phyloP scores from a whole-genome alignment of 805 yeast genomes.

The Yamadazyma sp. region DNA sequence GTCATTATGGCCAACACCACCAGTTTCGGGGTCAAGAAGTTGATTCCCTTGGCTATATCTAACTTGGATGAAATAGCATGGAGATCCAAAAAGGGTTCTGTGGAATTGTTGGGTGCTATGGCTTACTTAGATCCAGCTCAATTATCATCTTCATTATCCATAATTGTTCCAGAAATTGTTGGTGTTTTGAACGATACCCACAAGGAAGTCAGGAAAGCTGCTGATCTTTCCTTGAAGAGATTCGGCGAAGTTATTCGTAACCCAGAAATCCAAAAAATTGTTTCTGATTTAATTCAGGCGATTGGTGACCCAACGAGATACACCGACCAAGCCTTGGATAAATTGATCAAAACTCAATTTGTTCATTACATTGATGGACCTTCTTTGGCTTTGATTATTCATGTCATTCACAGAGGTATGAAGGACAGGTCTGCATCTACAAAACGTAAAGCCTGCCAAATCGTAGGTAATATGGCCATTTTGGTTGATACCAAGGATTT shows the following conservation, averaged over 20 bases:
- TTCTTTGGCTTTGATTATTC: conserved; percentile 89
- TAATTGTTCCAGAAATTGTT: conserved; percentile 94
- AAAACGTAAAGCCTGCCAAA: conserved; percentile 92
- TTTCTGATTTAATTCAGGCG: conserved; percentile 83
- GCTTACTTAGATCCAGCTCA: conserved; percentile 96
- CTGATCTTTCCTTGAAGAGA: conserved; percentile 80
- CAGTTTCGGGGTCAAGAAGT: conserved; percentile 83
- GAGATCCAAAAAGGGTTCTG: conserved; percentile 97
- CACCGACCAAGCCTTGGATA: conserved; percentile 85
- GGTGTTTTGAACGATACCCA: conserved; percentile 93
- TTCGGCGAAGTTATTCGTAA: conserved; percentile 97
- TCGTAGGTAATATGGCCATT: conserved; percentile 98
- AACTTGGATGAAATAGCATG: conserved; percentile 88
- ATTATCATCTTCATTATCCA: conserved; percentile 81
- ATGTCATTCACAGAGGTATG: conserved; percentile 94
- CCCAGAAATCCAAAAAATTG: conserved; percentile 93
- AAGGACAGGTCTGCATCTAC: conserved; percentile 90
- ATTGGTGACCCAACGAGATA: conserved; percentile 93
- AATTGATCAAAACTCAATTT: conserved; percentile 84
- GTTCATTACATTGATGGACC: conserved; percentile 99
- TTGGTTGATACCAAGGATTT: conserved; percentile 87
- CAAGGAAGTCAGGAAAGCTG: conserved; percentile 95
- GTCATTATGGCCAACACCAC: conserved; percentile 89
- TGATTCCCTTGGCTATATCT: conserved; percentile 87
- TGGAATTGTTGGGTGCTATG: conserved; percentile 94